Conservation (phyloP, 148 eudicot genomes). For the Camellia sinensis region DNA sequence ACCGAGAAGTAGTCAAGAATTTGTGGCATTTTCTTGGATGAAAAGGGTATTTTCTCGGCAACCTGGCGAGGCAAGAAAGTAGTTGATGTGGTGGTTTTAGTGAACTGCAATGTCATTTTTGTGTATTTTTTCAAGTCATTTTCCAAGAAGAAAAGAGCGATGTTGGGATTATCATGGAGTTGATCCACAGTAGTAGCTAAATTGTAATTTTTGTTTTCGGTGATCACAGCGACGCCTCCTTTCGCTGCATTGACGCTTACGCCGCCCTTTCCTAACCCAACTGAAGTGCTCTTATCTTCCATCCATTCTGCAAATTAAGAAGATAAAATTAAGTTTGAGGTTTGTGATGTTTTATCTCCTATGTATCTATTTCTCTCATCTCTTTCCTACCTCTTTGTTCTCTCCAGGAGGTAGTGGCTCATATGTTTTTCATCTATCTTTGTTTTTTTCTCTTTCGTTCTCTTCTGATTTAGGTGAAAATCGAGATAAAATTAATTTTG, state of each 20-base stretch:
- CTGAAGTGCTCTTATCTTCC: conserved; percentile 37
- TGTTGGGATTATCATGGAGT: conserved; percentile 17
- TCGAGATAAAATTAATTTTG: too few relatives aligned
- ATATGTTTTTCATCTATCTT: too few relatives aligned
- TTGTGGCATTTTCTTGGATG: conserved; percentile 23
- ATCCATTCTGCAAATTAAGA: conserved; percentile 20
- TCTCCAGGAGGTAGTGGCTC: too few relatives aligned
- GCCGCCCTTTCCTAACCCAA: conserved; percentile 29
- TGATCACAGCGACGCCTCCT: not conserved
- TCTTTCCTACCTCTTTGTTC: too few relatives aligned
- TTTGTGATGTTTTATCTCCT: too few relatives aligned
- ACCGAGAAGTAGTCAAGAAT: conserved; percentile 35
- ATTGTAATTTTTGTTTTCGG: not conserved
- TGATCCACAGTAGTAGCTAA: conserved; percentile 26
- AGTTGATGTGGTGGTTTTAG: conserved; percentile 13
- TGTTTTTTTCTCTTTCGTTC: too few relatives aligned
- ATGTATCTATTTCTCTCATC: too few relatives aligned
- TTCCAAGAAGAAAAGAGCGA: conserved; percentile 11
- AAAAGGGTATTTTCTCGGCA: conserved; percentile 25
- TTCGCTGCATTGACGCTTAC: conserved; percentile 20
- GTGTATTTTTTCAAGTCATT: not conserved
- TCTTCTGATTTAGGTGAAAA: too few relatives aligned
- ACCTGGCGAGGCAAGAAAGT: conserved; percentile 27
- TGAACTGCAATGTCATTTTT: conserved; percentile 13
- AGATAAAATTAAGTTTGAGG: not conserved